Evolutionary conservation across 306 rosid species (phyloP).

Genomic region (Hippophae rhamnoides): DNA sequence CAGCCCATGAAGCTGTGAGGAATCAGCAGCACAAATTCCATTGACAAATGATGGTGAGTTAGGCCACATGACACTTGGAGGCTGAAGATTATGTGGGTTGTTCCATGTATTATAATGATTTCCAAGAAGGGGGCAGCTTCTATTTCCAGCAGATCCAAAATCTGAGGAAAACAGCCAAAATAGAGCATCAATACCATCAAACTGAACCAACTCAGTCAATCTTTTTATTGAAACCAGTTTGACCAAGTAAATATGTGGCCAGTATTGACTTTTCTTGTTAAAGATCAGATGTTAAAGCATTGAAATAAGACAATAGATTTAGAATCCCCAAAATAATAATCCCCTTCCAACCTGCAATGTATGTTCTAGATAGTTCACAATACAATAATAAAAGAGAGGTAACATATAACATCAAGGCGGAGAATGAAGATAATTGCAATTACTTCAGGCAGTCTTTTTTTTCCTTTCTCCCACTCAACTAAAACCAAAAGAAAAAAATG

Average conservation of each 20-base stretch:
- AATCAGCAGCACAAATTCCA: slow-evolving; percentile 27
- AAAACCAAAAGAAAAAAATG: too few species aligned
- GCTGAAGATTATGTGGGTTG: slow-evolving; percentile 29
- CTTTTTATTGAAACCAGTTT: neutral
- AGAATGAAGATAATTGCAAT: too few species aligned
- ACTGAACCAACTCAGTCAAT: neutral
- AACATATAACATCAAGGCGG: too few species aligned
- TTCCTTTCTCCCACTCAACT: too few species aligned
- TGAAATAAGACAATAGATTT: too few species aligned
- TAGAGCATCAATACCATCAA: slow-evolving; percentile 7
- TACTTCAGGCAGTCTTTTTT: too few species aligned
- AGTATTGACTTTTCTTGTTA: too few species aligned
- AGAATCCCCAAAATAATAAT: too few species aligned
- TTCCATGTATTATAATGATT: slow-evolving; percentile 30
- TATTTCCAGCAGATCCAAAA: slow-evolving; percentile 28
- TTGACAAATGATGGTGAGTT: slow-evolving; percentile 28
- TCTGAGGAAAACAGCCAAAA: slow-evolving; percentile 19
- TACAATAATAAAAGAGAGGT: too few species aligned
- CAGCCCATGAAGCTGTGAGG: slow-evolving; percentile 25
- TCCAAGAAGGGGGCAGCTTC: slow-evolving; percentile 29
- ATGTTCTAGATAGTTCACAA: too few species aligned
- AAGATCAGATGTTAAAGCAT: too few species aligned
- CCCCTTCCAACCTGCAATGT: too few species aligned
- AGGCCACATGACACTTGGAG: slow-evolving; percentile 34
- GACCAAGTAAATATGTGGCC: neutral